Conservation (phyloP, 352 stramenopile genomes). For the Globisporangium paroecandrum region DNA sequence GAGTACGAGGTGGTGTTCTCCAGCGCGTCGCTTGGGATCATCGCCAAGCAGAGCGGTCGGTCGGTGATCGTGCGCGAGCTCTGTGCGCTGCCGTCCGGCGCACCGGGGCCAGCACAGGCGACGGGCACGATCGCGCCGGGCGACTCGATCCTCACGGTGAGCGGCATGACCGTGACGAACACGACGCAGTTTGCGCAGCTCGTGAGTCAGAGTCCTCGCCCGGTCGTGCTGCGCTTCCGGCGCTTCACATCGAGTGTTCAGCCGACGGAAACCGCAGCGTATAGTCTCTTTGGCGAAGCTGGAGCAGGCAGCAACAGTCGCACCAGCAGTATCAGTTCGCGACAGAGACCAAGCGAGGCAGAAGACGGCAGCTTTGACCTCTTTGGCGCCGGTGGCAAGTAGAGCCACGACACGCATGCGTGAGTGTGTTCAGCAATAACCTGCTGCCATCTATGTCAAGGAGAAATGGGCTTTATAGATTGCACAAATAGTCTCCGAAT, state of each 20-base stretch:
- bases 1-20: constrained; percentile 80
- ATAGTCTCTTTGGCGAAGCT: constrained; percentile 69
- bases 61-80: constrained; percentile 76
- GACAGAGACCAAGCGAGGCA: neutral
- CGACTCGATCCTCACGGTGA: constrained; percentile 73
- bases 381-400: neutral
- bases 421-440: neutral
- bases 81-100: constrained; percentile 38
- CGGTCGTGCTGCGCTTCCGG: constrained; percentile 69
- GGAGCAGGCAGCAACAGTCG: neutral
- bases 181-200: constrained; percentile 75
- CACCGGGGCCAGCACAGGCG: constrained; percentile 38
- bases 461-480: neutral
- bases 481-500: neutral
- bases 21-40: constrained; percentile 50
- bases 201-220: constrained; percentile 50
- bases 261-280: constrained; percentile 30
- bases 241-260: constrained; percentile 32
- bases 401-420: neutral
- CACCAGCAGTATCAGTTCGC: neutral
- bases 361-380: constrained; percentile 1
- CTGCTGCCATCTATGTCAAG: neutral
- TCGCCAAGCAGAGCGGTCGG: constrained; percentile 60
- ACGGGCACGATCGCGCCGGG: constrained; percentile 52
- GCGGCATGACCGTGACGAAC: constrained; percentile 54